A percentile compares a stretch with the other conserved stretches of the same genome.
Evolutionary conservation across 2,329 filamentous ascomycete species (phyloP).

Genomic region (Calonectria pteridis): DNA sequence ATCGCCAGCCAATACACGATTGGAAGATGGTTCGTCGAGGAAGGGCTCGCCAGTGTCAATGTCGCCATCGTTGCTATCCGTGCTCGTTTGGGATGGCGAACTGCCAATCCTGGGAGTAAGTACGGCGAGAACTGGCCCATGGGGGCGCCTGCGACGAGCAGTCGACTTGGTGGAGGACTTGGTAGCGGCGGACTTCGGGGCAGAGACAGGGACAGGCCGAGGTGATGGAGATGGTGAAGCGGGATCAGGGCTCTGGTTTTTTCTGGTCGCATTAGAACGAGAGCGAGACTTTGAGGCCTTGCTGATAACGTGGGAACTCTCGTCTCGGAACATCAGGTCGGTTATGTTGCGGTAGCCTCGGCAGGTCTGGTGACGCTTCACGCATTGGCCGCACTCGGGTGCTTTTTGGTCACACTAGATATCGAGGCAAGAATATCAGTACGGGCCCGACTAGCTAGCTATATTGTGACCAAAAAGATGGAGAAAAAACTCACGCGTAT

Average conservation of each 20-base stretch:
- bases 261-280: conserved; percentile 40
- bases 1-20: conserved; percentile 30
- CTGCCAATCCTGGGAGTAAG: conserved; percentile 40
- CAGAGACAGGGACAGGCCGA: conserved; percentile 14
- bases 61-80: conserved; percentile 28
- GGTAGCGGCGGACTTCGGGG: conserved; percentile 13
- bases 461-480: conserved; percentile 1
- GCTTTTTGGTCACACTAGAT: conserved; percentile 65
- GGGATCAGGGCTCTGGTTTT: conserved; percentile 33
- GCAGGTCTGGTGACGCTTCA: conserved; percentile 63
- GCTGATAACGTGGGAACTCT: conserved; percentile 67
- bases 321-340: conserved; percentile 70
- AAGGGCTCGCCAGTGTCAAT: conserved; percentile 18
- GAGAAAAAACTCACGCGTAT: conserved; percentile 60
- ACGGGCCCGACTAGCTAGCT: not conserved
- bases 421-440: conserved; percentile 20
- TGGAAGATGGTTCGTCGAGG: conserved; percentile 31
- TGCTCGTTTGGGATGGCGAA: conserved; percentile 41
- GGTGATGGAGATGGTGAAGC: conserved; percentile 35
- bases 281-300: conserved; percentile 57
- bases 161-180: conserved; percentile 12
- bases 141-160: conserved; percentile 26
- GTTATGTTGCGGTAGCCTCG: conserved; percentile 68
- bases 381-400: conserved; percentile 67
- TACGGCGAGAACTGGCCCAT: conserved; percentile 40